A percentile compares a stretch with the other conserved stretches of the same genome.
These are phyloP conservation scores for Scedosporium aurantiacum DNA, from an alignment of 2,329 filamentous ascomycete genomes.

Conservation along the genomic window DNA sequence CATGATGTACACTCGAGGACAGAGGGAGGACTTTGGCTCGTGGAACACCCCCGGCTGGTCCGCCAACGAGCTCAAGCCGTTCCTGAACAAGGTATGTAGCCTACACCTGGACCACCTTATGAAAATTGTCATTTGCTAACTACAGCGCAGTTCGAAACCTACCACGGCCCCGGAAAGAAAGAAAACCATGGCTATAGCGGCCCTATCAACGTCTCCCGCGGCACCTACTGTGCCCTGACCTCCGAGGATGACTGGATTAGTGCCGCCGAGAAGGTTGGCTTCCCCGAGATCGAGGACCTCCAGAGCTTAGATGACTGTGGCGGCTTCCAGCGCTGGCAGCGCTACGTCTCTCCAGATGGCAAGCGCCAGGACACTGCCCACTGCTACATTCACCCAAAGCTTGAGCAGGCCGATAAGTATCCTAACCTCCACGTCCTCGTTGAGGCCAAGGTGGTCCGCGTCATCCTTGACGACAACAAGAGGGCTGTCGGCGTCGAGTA, in stretches of 20 bases:
- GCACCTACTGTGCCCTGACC: constrained; percentile 27
- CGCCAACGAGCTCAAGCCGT: constrained; percentile 19
- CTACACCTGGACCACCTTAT: fast-evolving
- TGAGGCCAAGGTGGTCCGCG: constrained; percentile 21
- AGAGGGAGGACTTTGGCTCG: constrained; percentile 20
- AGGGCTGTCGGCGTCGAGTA: constrained; percentile 30
- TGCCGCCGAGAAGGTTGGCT: constrained; percentile 34
- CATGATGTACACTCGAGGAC: constrained; percentile 20
- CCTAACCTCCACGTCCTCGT: constrained; percentile 44
- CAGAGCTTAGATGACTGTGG: constrained; percentile 31
- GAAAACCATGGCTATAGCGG: constrained; percentile 35
- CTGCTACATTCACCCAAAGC: constrained; percentile 40
- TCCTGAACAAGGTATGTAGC: constrained; percentile 18
- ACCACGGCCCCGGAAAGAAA: constrained; percentile 13
- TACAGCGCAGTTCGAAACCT: constrained; percentile 15
- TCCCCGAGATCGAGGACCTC: constrained; percentile 36
- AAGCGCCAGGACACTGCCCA: constrained; percentile 47
- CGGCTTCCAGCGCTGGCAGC: constrained; percentile 25
- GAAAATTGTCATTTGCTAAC: constrained; percentile 19
- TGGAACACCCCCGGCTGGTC: constrained; percentile 24
- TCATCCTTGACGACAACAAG: constrained; percentile 26
- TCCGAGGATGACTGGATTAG: constrained; percentile 36
- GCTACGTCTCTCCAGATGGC: constrained; percentile 37
- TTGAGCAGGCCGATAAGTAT: constrained; percentile 30
- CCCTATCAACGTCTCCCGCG: constrained; percentile 38